These are phyloP conservation scores for Fusarium torulosum DNA, from an alignment of 2,329 filamentous ascomycete genomes.

Conservation along the genomic window DNA sequence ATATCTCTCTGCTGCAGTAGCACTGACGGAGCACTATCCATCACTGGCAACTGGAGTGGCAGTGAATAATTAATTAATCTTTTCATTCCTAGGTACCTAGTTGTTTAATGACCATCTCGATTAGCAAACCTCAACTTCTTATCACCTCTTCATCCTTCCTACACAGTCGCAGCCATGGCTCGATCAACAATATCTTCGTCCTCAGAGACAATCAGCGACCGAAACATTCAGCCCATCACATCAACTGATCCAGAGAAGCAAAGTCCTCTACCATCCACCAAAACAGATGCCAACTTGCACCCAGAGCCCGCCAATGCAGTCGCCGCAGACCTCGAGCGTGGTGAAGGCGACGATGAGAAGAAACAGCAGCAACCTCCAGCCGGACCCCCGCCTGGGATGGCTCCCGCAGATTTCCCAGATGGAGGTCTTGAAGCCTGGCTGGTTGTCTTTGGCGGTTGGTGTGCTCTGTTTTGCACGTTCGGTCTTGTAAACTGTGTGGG, in stretches of 20 bases:
- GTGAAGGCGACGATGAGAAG: slow-evolving; percentile 26
- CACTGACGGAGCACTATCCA: neutral
- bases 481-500: slow-evolving; percentile 62
- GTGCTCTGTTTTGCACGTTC: slow-evolving; percentile 59
- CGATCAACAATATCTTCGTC: slow-evolving; percentile 45
- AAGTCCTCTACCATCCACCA: slow-evolving; percentile 18
- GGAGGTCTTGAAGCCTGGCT: slow-evolving; percentile 70
- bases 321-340: slow-evolving; percentile 48
- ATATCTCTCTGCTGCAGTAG: neutral
- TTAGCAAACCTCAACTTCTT: neutral
- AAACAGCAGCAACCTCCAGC: slow-evolving; percentile 21
- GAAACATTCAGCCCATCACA: slow-evolving; percentile 17
- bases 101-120: neutral
- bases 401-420: slow-evolving; percentile 69
- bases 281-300: slow-evolving; percentile 32
- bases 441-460: slow-evolving; percentile 63
- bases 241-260: slow-evolving; percentile 28
- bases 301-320: slow-evolving; percentile 50
- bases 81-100: neutral
- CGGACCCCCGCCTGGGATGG: slow-evolving; percentile 52
- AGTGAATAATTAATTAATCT: neutral
- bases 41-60: neutral
- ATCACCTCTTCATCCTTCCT: neutral
- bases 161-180: slow-evolving; percentile 34
- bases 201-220: slow-evolving; percentile 46